These are phyloP conservation scores for Populus euphratica DNA, from an alignment of 345 rosid genomes.

Conservation along the genomic window DNA sequence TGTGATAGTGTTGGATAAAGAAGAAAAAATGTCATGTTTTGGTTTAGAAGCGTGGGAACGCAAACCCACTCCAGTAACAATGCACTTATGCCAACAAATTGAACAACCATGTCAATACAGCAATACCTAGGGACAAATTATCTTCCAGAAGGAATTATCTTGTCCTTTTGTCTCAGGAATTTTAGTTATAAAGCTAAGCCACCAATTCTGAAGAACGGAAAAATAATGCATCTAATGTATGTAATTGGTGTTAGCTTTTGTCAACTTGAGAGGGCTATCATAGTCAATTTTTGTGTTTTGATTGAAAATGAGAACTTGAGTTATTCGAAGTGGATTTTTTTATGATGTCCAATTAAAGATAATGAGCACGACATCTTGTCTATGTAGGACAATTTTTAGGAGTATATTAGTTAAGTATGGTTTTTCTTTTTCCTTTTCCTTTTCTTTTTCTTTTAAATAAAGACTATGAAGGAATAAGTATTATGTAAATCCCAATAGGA, in stretches of 20 bases:
- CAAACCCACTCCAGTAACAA: not conserved
- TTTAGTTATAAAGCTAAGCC: not conserved
- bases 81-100: not conserved
- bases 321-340: not conserved
- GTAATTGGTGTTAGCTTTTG: not conserved
- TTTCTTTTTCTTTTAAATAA: not conserved
- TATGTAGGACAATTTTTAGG: not conserved
- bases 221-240: not conserved
- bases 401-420: not conserved
- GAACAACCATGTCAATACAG: not conserved
- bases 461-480: not conserved
- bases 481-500: not conserved
- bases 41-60: not conserved
- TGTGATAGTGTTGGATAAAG: not conserved
- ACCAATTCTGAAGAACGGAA: not conserved
- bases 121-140: not conserved
- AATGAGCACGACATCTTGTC: not conserved
- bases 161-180: not conserved
- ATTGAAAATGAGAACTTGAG: not conserved
- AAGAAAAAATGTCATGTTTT: not conserved
- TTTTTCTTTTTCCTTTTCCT: not conserved
- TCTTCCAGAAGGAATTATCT: not conserved
- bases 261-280: not conserved
- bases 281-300: not conserved
- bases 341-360: not conserved